Percentiles rank a stretch among this genome's conserved stretches.
phyloP scores from a whole-genome alignment of 2,329 filamentous ascomycete species.

The Fusarium buharicum region DNA sequence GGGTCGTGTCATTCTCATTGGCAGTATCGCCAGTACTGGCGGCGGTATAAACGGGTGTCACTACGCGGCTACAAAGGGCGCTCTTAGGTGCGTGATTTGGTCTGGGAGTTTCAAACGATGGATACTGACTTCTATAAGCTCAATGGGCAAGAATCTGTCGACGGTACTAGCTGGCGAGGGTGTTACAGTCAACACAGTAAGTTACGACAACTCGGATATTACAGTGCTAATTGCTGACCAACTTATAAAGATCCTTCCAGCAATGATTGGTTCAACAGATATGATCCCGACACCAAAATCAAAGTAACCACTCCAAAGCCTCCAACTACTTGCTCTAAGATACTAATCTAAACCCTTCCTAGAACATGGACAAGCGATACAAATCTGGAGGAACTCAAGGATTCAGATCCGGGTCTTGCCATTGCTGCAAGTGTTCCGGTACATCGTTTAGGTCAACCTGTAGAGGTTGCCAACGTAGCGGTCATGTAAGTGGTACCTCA shows the following conservation, averaged over 20 bases:
- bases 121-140: constrained; percentile 35
- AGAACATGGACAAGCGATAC: constrained; percentile 50
- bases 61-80: constrained; percentile 51
- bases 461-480: constrained; percentile 51
- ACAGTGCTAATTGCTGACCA: fast-evolving
- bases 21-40: constrained; percentile 49
- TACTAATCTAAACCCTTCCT: background rate
- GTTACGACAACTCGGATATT: background rate
- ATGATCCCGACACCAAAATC: constrained; percentile 51
- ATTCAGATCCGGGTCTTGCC: constrained; percentile 49
- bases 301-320: constrained; percentile 31
- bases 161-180: constrained; percentile 49
- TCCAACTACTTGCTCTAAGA: fast-evolving
- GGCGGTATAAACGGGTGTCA: constrained; percentile 52
- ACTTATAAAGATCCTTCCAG: constrained; percentile 42
- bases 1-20: constrained; percentile 49
- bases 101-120: fast-evolving
- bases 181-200: constrained; percentile 50
- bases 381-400: constrained; percentile 46
- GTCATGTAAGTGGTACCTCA: constrained; percentile 44
- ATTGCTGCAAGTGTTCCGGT: constrained; percentile 51
- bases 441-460: constrained; percentile 48
- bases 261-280: constrained; percentile 51
- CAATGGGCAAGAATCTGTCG: constrained; percentile 50
- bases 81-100: constrained; percentile 33